Evolutionary conservation across 495 filamentous ascomycete genomes (phyloP).

Genomic region (Penicillium coffeae): DNA sequence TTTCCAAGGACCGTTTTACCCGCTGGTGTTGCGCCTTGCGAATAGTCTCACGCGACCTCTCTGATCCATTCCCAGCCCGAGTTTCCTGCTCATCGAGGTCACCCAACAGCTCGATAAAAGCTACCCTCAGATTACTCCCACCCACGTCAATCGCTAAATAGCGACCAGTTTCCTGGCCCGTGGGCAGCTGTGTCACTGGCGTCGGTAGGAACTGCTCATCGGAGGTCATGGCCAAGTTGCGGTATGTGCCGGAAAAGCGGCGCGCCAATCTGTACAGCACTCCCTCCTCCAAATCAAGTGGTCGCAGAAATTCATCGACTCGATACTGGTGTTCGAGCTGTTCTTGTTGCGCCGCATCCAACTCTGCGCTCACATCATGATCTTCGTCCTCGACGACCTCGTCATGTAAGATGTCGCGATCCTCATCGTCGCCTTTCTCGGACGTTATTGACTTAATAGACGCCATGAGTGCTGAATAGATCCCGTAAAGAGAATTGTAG

Average conservation of each 20-base stretch:
- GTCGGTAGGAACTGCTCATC: conserved; percentile 73
- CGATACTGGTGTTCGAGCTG: conserved; percentile 28
- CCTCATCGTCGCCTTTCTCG: conserved; percentile 34
- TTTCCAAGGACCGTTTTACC: conserved; percentile 60
- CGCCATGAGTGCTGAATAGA: conserved; percentile 19
- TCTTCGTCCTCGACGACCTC: conserved; percentile 40
- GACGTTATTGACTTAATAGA: conserved; percentile 25
- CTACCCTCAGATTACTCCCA: conserved; percentile 75
- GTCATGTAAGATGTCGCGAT: conserved; percentile 33
- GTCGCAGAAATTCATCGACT: conserved; percentile 39
- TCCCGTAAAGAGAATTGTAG: not conserved
- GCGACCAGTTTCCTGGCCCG: conserved; percentile 59
- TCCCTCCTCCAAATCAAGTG: conserved; percentile 37
- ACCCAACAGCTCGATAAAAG: conserved; percentile 67
- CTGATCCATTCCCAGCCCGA: conserved; percentile 30
- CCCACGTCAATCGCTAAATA: conserved; percentile 79
- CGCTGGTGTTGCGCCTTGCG: conserved; percentile 46
- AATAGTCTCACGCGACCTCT: conserved; percentile 39
- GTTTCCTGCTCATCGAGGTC: conserved; percentile 35
- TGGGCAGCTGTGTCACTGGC: conserved; percentile 69
- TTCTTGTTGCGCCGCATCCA: conserved; percentile 31
- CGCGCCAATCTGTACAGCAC: conserved; percentile 57
- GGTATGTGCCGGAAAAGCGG: conserved; percentile 59
- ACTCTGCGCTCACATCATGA: conserved; percentile 31
- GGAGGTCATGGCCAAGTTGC: conserved; percentile 60